Conservation (phyloP, 768 basidiomycete species). For the Suillus tomentosus region DNA sequence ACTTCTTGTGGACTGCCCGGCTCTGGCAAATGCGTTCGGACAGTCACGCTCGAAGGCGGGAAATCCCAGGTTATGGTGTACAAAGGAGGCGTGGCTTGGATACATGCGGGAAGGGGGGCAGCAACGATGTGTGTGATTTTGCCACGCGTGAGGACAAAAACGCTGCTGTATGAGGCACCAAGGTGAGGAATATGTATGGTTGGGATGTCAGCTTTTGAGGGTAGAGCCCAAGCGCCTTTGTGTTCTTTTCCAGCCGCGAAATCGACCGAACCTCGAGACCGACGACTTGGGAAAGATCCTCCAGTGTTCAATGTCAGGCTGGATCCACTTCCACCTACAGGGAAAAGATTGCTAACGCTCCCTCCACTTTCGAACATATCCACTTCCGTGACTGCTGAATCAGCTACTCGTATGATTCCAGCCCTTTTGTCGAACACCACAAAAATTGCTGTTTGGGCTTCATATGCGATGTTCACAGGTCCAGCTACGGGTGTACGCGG, state of each 20-base stretch:
- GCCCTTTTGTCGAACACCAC: slow-evolving; percentile 88
- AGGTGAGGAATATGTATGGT: slow-evolving; percentile 21
- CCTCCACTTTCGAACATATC: slow-evolving; percentile 50
- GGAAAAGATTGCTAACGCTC: slow-evolving; percentile 8
- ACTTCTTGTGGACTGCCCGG: slow-evolving; percentile 18
- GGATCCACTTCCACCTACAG: slow-evolving; percentile 25
- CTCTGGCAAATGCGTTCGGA: slow-evolving; percentile 48
- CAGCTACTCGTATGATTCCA: slow-evolving; percentile 76
- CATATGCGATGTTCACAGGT: slow-evolving; percentile 49
- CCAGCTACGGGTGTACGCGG: slow-evolving; percentile 31
- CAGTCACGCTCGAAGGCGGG: slow-evolving; percentile 53
- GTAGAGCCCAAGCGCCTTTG: slow-evolving; percentile 30
- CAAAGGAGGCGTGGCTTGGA: slow-evolving; percentile 51
- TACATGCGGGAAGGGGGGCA: slow-evolving; percentile 61
- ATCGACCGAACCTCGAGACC: slow-evolving; percentile 48
- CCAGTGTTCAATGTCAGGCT: slow-evolving; percentile 22
- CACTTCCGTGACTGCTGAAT: slow-evolving; percentile 80
- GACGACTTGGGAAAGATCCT: slow-evolving; percentile 29
- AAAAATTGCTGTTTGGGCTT: slow-evolving; percentile 77
- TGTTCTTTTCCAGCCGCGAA: slow-evolving; percentile 41
- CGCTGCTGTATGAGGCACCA: slow-evolving; percentile 36
- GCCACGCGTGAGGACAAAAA: slow-evolving; percentile 71
- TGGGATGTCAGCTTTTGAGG: slow-evolving; percentile 27
- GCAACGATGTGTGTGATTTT: slow-evolving; percentile 68
- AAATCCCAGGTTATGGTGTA: slow-evolving; percentile 59